Evolutionary conservation across 495 filamentous ascomycete species (phyloP).

Genomic region (Cercophora samala): DNA sequence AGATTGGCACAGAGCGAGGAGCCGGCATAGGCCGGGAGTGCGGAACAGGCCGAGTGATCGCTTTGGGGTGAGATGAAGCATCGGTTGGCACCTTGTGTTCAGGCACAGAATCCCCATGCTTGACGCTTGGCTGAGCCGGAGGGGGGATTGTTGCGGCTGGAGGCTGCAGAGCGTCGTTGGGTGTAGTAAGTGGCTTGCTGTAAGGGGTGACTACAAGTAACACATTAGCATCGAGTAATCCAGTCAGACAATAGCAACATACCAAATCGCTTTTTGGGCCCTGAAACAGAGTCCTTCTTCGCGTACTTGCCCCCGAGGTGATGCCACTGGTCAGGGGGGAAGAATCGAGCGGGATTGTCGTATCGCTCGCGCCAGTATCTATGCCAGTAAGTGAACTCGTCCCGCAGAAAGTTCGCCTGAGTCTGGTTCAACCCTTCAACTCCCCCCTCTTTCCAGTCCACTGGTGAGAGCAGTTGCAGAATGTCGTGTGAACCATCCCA

Average conservation of each 20-base stretch:
- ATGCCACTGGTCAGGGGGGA: neutral
- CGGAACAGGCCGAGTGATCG: neutral
- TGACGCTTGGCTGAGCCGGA: neutral
- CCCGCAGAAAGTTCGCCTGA: conserved; percentile 9
- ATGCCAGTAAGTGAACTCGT: conserved; percentile 14
- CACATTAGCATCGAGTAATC: neutral
- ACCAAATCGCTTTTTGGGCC: neutral
- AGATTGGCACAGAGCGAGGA: neutral
- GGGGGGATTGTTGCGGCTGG: neutral
- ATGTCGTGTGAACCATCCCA: conserved; percentile 31
- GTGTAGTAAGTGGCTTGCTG: neutral
- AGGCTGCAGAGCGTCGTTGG: neutral
- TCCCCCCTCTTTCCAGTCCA: conserved; percentile 7
- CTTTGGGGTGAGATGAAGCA: neutral
- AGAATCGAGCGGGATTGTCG: neutral
- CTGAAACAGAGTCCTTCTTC: neutral
- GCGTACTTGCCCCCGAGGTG: neutral
- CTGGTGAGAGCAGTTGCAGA: conserved; percentile 17
- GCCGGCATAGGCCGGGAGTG: neutral
- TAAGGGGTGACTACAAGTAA: neutral
- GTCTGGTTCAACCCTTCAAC: neutral
- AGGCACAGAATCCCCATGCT: neutral
- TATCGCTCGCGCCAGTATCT: neutral
- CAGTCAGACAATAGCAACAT: neutral
- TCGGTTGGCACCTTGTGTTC: neutral